Conservation (phyloP, 1,284 basidiomycete species). For the Porphyrellus sp. region DNA sequence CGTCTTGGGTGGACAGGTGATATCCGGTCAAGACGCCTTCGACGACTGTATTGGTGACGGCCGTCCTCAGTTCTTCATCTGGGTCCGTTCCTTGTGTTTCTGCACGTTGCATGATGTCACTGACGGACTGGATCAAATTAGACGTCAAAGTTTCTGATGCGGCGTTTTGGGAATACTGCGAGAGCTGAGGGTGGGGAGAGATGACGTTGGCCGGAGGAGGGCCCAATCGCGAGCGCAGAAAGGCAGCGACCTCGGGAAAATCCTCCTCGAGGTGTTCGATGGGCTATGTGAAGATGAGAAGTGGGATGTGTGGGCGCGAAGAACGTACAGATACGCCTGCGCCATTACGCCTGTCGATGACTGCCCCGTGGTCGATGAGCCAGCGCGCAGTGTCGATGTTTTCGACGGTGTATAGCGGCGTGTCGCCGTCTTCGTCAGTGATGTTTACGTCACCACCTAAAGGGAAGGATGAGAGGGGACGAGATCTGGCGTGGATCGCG, state of each 20-base stretch:
- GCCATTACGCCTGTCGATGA: conserved; percentile 56
- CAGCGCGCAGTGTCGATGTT: conserved; percentile 72
- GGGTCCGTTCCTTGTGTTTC: conserved; percentile 61
- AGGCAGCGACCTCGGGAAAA: conserved; percentile 72
- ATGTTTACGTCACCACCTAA: conserved; percentile 85
- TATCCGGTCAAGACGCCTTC: conserved; percentile 60
- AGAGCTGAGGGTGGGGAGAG: conserved; percentile 39
- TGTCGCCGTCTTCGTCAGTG: conserved; percentile 84
- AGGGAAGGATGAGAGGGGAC: conserved; percentile 7
- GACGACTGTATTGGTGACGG: conserved; percentile 59
- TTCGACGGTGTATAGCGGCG: conserved; percentile 89
- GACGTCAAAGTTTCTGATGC: conserved; percentile 70
- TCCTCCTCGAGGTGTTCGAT: conserved; percentile 75
- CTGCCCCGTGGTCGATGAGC: conserved; percentile 81
- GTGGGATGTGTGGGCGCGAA: not conserved
- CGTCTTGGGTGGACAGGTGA: conserved; percentile 40
- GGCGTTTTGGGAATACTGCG: conserved; percentile 65
- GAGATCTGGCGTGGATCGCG: conserved; percentile 5
- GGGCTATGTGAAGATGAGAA: conserved; percentile 47
- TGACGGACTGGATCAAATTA: conserved; percentile 62
- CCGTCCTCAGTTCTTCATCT: conserved; percentile 54
- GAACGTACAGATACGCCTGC: conserved; percentile 74
- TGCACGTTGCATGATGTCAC: conserved; percentile 63
- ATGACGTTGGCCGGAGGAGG: conserved; percentile 23
- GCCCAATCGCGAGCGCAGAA: conserved; percentile 51